Percentiles rank a stretch among this genome's conserved stretches.
These are phyloP conservation scores for Ophiosphaerella herpotricha DNA, from an alignment of 2,329 filamentous ascomycete species.

Conservation along the genomic window DNA sequence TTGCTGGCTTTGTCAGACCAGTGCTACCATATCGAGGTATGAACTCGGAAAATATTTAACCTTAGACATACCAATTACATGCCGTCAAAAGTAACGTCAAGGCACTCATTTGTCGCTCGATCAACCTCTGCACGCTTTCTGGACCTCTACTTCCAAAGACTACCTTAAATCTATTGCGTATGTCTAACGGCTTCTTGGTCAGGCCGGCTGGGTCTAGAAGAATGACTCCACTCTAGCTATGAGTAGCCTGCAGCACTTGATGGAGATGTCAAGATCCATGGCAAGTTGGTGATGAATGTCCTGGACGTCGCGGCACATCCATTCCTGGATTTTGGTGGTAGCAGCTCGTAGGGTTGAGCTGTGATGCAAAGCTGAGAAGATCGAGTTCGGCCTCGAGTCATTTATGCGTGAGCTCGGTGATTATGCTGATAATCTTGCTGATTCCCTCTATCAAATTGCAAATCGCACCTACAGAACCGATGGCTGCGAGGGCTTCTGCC, in stretches of 20 bases:
- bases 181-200: background rate
- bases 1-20: constrained; percentile 3
- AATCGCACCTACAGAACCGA: constrained; percentile 8
- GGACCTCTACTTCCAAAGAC: constrained; percentile 8
- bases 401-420: background rate
- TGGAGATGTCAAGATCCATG: constrained; percentile 20
- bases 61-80: constrained; percentile 16
- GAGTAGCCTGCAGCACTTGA: constrained; percentile 11
- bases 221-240: constrained; percentile 9
- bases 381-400: constrained; percentile 15
- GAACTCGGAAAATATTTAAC: background rate
- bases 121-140: constrained; percentile 14
- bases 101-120: constrained; percentile 18
- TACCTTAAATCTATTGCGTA: constrained; percentile 6
- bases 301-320: constrained; percentile 8
- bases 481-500: constrained; percentile 7
- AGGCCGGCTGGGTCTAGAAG: constrained; percentile 3
- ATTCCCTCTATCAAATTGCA: constrained; percentile 5
- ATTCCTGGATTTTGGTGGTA: constrained; percentile 18
- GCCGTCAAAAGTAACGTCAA: constrained; percentile 19
- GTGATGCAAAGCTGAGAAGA: constrained; percentile 13
- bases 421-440: constrained; percentile 4
- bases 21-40: background rate
- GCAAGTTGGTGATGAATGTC: constrained; percentile 18
- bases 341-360: constrained; percentile 18